phyloP scores from a whole-genome alignment of 257 asterid genomes.

The Agastache rugosa region DNA sequence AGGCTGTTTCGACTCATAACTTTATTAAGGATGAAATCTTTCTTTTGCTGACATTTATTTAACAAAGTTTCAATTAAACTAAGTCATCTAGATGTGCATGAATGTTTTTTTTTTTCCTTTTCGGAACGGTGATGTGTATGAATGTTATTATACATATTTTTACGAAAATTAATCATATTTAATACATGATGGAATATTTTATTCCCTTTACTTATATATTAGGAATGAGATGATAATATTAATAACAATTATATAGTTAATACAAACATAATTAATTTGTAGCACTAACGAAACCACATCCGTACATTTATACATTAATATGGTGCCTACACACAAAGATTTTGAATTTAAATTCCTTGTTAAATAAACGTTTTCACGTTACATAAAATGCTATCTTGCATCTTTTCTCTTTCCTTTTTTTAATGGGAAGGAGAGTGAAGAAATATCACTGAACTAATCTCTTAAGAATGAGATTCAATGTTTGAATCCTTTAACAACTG shows the following conservation, averaged over 20 bases:
- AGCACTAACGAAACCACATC: background rate
- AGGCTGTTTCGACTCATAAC: slow-evolving; percentile 2
- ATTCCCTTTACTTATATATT: background rate
- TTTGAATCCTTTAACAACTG: background rate
- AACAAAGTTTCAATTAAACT: background rate
- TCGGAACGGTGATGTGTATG: no score
- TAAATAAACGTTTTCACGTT: background rate
- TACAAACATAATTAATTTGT: background rate
- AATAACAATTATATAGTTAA: background rate
- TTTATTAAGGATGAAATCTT: background rate
- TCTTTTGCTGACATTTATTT: background rate
- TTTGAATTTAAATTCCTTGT: no score
- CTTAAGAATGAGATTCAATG: background rate
- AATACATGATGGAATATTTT: background rate
- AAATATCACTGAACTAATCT: no score
- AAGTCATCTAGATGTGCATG: no score
- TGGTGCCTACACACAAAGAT: no score
- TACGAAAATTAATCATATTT: no score
- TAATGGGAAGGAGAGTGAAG: no score
- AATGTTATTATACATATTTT: no score
- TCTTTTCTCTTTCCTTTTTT: no score
- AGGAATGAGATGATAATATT: background rate
- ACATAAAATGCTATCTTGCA: background rate
- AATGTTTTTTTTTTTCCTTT: no score
- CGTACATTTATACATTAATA: background rate